Evolutionary conservation across 2,329 filamentous ascomycete species (phyloP).

Genomic region (Cercospora sojina): DNA sequence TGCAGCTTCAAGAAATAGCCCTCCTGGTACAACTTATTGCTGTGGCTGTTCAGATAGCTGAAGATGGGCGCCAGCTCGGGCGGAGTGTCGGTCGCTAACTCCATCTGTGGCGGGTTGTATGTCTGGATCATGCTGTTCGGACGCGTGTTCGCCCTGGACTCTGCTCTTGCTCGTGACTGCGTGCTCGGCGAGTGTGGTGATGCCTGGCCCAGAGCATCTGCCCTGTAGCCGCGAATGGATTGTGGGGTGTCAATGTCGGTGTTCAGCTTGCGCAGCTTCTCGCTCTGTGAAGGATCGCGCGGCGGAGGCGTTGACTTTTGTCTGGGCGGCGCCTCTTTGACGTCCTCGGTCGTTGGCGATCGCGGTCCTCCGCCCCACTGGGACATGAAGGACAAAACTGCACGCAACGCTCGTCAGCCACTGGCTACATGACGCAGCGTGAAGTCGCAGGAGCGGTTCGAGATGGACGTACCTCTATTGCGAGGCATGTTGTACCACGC

Average conservation of each 20-base stretch:
- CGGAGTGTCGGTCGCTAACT: slow-evolving; percentile 78
- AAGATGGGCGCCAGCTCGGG: slow-evolving; percentile 95
- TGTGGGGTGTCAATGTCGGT: slow-evolving; percentile 31
- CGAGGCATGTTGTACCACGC: slow-evolving; percentile 38
- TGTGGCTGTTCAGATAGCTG: slow-evolving; percentile 88
- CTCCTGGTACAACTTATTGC: slow-evolving; percentile 95
- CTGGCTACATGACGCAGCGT: neutral
- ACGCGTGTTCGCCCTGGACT: slow-evolving; percentile 58
- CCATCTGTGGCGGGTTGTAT: slow-evolving; percentile 82
- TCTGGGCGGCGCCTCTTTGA: slow-evolving; percentile 17
- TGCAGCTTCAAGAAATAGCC: slow-evolving; percentile 97
- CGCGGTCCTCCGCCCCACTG: slow-evolving; percentile 59
- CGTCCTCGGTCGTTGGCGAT: slow-evolving; percentile 31
- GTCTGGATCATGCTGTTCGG: slow-evolving; percentile 84
- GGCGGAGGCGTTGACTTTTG: slow-evolving; percentile 21
- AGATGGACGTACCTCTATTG: slow-evolving; percentile 35
- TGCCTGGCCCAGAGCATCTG: slow-evolving; percentile 38
- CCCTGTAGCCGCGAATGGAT: slow-evolving; percentile 34
- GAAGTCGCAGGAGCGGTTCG: slow-evolving; percentile 17
- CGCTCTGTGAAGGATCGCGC: slow-evolving; percentile 19
- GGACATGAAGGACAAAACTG: slow-evolving; percentile 88
- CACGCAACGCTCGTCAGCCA: slow-evolving; percentile 13
- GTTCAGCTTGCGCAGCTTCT: slow-evolving; percentile 23
- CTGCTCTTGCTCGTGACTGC: slow-evolving; percentile 45
- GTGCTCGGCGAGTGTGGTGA: slow-evolving; percentile 40